These are phyloP conservation scores for Cenchrus americanus DNA, from an alignment of 176 grass and related monocot genomes.

Conservation along the genomic window DNA sequence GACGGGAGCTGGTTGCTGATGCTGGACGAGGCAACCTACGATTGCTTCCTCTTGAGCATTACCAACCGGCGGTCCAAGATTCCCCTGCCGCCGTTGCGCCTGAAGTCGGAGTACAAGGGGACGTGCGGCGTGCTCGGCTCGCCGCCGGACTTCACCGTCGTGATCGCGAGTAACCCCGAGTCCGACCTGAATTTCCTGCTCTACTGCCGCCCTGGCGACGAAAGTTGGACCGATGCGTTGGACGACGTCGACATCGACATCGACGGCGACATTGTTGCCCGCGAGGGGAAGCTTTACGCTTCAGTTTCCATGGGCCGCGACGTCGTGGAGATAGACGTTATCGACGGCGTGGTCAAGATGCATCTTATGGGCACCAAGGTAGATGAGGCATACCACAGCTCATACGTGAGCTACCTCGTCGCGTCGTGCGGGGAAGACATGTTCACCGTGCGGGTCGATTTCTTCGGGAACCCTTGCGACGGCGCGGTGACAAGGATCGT, in stretches of 20 bases:
- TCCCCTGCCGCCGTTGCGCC: background rate
- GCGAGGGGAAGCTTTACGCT: background rate
- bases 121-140: background rate
- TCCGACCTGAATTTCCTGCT: background rate
- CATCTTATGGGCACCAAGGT: background rate
- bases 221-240: background rate
- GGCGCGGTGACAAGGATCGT: background rate
- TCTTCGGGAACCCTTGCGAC: background rate
- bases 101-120: background rate
- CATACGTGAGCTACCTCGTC: background rate
- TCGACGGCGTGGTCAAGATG: background rate
- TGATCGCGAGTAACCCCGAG: background rate
- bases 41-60: background rate
- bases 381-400: background rate
- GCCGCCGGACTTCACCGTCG: background rate
- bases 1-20: conserved; percentile 8
- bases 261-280: background rate
- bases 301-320: background rate
- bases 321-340: background rate
- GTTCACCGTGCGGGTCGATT: background rate
- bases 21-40: background rate
- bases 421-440: background rate
- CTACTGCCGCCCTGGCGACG: background rate
- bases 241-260: background rate
- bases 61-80: background rate